Base-by-base conservation (phyloP, 805 yeast species). In the Myxozyma mucilagina region DNA sequence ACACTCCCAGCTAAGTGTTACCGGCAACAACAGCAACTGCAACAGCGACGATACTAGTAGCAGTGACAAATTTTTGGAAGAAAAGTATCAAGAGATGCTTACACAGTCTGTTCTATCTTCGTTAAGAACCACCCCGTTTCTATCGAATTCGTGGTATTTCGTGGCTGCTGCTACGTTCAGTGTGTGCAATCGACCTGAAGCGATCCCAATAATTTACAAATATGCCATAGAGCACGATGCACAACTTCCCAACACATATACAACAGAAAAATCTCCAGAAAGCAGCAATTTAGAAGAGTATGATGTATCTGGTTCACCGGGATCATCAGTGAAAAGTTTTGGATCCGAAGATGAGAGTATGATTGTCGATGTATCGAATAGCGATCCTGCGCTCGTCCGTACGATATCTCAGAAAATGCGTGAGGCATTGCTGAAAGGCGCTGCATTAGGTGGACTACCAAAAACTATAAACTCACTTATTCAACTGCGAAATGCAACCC, bases 361-460 rank as follows among this genome's bases (percentile, higher is more conserved):
- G 58, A 20, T 67, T 45, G 60, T 52, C 10, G 52, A 50, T 53
- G 39, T 59, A 11, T 24, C 56, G 11, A 9, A n/a, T 14, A 39
- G 59, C 6, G 57, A 67, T n/a, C 63, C 66, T 31, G 61, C 59
- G 14, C 56, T 50, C 34, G 68, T 51, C 43, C 76, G 69, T 47
- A 64, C 56, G 64, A 63, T 81, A 6, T 79, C 92, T 0, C 77
- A 78, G 44, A 82, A 87, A 66, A 76, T 87, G 56, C 78, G 96
- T 61, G 97, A 92, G 69, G 85, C 91, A 8, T 75, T 92, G 2
- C 75, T 92, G 69, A 92, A 91, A 70, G 79, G 90, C 3, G 81
- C 87, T 0, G 96, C 96, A 0, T 75, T 92, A 49, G 83, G 85
- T 14, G 97, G 97, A 0, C 78, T 91, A 13, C 97, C 97, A 0